Evolutionary conservation across 2,329 filamentous ascomycete species (phyloP), one percentile per base, ranked within the genome.

Genomic region (Cytospora mali): DNA sequence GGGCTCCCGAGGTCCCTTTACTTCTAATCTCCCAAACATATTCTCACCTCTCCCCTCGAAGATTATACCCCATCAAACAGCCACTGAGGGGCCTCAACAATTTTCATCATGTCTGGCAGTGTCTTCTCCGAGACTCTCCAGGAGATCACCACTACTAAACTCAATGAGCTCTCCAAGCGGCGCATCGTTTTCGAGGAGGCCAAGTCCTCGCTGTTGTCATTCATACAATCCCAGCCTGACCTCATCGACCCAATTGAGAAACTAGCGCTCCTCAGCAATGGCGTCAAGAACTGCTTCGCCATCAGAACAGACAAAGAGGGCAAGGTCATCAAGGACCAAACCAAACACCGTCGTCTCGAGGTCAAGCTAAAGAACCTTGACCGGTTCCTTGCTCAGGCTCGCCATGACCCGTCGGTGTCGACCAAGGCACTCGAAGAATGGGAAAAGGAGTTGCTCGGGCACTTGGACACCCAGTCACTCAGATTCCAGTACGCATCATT

Each of bases 231-330:
- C 28, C 69, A 74, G 35, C 6, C 49, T 14, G 65, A 72, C 35
- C 69, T 68, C 2, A 66, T 72, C 35, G 65, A 72, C 35, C 69
- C 68, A 1, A 66, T 72, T 33, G 65, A 69, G 18, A 75, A 76
- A 31, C 71, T 79, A 16, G 55, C 55, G 11, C 63, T 71, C 3
- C 66, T 80, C 33, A 71, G 70, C 35, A 56, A 71, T 29, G 76
- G 76, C 4, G 72, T 79, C 58, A 78, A 75, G 66, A 64, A 68
- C 9, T 75, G 71, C 61, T 76, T 75, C 62, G 68, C 64, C 29
- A 70, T 78, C 62, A 73, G 71, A 78, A 84, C 84, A 51, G 85
- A 88, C 59, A 80, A 83, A 62, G 80, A 79, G 53, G 79, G 80
- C 65, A 77, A 69, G 58, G 66, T 69, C 56, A 74, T 78, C 66